Percentiles rank a stretch among this genome's conserved stretches.
Conservation (phyloP, 208 protist genomes). For the Trypanosoma brucei region DNA sequence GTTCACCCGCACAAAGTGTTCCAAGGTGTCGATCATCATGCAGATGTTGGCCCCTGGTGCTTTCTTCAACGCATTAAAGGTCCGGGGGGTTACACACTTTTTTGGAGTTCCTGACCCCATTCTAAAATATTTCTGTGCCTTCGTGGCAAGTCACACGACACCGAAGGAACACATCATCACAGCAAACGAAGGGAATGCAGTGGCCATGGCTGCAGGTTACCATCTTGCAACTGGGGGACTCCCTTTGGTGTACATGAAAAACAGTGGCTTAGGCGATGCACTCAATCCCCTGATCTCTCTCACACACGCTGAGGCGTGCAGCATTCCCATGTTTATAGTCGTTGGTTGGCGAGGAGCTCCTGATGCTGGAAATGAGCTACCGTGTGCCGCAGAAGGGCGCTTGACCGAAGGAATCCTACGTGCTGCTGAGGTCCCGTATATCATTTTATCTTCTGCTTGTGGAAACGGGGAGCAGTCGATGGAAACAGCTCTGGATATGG, state of each 20-base stretch:
- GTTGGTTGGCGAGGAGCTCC: slow-evolving; percentile 77
- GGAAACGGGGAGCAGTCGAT: slow-evolving; percentile 45
- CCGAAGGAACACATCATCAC: slow-evolving; percentile 63
- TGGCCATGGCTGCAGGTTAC: slow-evolving; percentile 75
- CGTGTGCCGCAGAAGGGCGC: slow-evolving; percentile 66
- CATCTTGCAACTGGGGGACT: slow-evolving; percentile 75
- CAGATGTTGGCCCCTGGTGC: slow-evolving; percentile 34
- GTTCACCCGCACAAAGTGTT: slow-evolving; percentile 1
- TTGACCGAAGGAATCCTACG: slow-evolving; percentile 52
- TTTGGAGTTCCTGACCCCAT: slow-evolving; percentile 86
- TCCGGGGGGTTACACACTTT: slow-evolving; percentile 54
- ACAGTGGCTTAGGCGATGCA: slow-evolving; percentile 69
- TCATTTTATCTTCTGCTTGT: slow-evolving; percentile 48
- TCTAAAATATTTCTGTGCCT: slow-evolving; percentile 76
- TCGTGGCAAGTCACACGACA: slow-evolving; percentile 55
- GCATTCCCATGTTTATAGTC: slow-evolving; percentile 76
- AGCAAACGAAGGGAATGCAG: slow-evolving; percentile 79
- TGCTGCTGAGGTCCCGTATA: slow-evolving; percentile 51
- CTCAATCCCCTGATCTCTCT: slow-evolving; percentile 78
- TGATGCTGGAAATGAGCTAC: slow-evolving; percentile 51
- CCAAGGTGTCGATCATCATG: slow-evolving; percentile 1
- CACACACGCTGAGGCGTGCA: slow-evolving; percentile 56
- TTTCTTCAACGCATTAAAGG: slow-evolving; percentile 37
- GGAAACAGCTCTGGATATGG: slow-evolving; percentile 44
- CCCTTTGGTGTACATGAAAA: slow-evolving; percentile 73